Conservation (phyloP, 192 early-diverging fungal species). For the Paraglomus brasilianum region DNA sequence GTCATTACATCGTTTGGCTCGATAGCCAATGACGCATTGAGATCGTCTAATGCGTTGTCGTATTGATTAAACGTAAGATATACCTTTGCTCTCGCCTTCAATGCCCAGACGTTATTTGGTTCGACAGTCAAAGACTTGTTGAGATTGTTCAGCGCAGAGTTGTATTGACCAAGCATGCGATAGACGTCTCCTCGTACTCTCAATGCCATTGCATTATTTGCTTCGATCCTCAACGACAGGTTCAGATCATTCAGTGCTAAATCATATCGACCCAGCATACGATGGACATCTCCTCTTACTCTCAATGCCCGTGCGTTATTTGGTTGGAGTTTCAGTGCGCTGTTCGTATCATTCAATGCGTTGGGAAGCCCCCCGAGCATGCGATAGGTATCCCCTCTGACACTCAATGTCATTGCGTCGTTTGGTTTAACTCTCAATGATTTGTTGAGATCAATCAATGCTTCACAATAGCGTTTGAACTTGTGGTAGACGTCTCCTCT, state of each 20-base stretch:
- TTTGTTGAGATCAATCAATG: slow-evolving; percentile 12
- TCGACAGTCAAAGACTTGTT: too few relatives aligned
- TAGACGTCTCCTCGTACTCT: too few relatives aligned
- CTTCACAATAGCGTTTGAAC: slow-evolving; percentile 23
- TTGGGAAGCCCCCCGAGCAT: not conserved
- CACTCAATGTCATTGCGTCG: not conserved
- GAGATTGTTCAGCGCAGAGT: too few relatives aligned
- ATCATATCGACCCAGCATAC: not conserved
- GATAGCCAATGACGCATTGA: too few relatives aligned
- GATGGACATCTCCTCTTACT: slow-evolving; percentile 12
- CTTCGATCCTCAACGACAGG: too few relatives aligned
- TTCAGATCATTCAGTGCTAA: not conserved
- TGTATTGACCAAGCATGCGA: too few relatives aligned
- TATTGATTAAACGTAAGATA: too few relatives aligned
- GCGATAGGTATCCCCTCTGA: slow-evolving; percentile 1
- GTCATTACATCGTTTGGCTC: too few relatives aligned
- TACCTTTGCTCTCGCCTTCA: too few relatives aligned
- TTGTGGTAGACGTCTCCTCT: slow-evolving; percentile 14
- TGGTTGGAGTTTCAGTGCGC: not conserved
- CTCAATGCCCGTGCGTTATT: slow-evolving; percentile 9
- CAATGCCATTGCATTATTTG: too few relatives aligned
- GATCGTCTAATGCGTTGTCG: too few relatives aligned
- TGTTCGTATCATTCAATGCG: slow-evolving; percentile 6
- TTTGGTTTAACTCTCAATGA: slow-evolving; percentile 7
- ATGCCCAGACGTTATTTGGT: too few relatives aligned